Evolutionary conservation across 2,329 filamentous ascomycete species (phyloP).

Genomic region (Trichoderma lentiforme): DNA sequence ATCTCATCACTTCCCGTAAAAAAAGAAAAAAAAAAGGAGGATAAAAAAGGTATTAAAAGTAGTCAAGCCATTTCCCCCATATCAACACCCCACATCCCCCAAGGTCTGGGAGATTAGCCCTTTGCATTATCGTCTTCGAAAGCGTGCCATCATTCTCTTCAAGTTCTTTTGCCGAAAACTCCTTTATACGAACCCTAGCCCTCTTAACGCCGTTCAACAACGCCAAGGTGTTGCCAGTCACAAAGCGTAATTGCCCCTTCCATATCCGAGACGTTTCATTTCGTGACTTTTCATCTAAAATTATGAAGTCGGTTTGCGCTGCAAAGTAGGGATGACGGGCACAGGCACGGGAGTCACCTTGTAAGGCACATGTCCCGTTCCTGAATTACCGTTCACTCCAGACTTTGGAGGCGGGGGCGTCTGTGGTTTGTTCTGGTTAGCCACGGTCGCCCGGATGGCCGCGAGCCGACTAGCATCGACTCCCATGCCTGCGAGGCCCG

Average conservation of each 20-base stretch:
- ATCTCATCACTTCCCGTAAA: neutral
- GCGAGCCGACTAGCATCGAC: constrained; percentile 32
- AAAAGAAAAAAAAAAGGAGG: neutral
- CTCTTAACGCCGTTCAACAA: constrained; percentile 14
- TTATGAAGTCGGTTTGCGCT: constrained; percentile 22
- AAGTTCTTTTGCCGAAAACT: constrained; percentile 7
- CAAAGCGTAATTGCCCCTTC: neutral
- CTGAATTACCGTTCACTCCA: constrained; percentile 36
- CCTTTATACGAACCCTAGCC: constrained; percentile 11
- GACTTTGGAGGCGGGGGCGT: constrained; percentile 33
- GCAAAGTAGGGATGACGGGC: constrained; percentile 40
- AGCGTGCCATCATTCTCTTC: constrained; percentile 1
- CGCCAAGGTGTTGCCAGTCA: constrained; percentile 7
- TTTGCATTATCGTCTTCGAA: constrained; percentile 12
- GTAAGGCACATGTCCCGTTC: constrained; percentile 31
- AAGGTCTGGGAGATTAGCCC: neutral
- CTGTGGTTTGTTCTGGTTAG: constrained; percentile 36
- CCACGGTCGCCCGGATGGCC: constrained; percentile 36
- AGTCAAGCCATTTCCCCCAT: neutral
- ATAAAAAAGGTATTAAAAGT: constrained; percentile 2
- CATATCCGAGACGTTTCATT: neutral
- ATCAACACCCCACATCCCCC: constrained; percentile 1
- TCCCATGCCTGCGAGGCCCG: constrained; percentile 38
- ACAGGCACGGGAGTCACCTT: constrained; percentile 46
- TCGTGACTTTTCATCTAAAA: neutral